Conservation (phyloP, 805 yeast genomes). For the Debaryomyces hansenii region DNA sequence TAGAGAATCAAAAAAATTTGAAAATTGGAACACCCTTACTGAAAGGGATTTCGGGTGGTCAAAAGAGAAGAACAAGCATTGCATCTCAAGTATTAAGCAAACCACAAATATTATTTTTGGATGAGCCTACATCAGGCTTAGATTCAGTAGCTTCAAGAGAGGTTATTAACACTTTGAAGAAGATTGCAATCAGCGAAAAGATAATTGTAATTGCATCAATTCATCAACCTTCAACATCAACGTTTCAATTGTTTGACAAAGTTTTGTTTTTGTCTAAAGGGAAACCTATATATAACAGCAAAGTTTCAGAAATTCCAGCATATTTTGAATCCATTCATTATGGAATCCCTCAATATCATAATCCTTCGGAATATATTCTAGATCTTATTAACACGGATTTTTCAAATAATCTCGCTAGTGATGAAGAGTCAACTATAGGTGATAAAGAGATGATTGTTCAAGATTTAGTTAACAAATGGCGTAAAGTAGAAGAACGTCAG, state of each 20-base stretch:
- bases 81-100: constrained; percentile 18
- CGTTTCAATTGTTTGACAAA: constrained; percentile 35
- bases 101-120: constrained; percentile 46
- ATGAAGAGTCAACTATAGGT: background rate
- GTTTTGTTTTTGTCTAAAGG: constrained; percentile 23
- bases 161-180: constrained; percentile 46
- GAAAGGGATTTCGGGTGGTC: constrained; percentile 24
- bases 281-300: constrained; percentile 19
- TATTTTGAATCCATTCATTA: constrained; percentile 21
- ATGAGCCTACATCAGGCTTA: constrained; percentile 62
- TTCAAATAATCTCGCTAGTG: background rate
- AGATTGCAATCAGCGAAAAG: constrained; percentile 33
- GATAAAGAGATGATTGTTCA: background rate
- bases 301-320: constrained; percentile 7
- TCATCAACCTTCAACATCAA: constrained; percentile 49
- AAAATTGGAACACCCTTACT: constrained; percentile 19
- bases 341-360: constrained; percentile 16
- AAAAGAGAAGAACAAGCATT: constrained; percentile 21
- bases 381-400: constrained; percentile 31
- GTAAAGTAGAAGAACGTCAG: background rate
- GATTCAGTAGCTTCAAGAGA: constrained; percentile 59
- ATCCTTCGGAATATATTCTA: constrained; percentile 28
- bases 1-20: constrained; percentile 12
- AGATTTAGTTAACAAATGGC: constrained; percentile 1
- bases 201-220: constrained; percentile 52